These are phyloP conservation scores for Rhizophora apiculata DNA, from an alignment of 345 rosid genomes.

Conservation along the genomic window DNA sequence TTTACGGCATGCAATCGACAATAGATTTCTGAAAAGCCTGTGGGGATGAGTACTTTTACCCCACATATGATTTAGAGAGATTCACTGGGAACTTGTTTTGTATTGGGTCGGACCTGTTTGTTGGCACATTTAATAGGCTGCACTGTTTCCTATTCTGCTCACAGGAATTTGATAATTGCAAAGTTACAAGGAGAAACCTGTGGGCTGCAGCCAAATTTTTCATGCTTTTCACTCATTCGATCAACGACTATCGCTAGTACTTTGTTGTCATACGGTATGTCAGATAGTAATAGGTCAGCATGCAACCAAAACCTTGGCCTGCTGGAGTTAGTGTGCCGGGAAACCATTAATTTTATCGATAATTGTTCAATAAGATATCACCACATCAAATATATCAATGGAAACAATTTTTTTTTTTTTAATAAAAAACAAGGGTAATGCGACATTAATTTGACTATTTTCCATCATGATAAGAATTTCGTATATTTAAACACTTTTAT, in stretches of 20 bases:
- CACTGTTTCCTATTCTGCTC: constrained; percentile 24
- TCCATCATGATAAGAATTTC: no score
- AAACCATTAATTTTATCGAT: no score
- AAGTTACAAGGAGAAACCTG: constrained; percentile 36
- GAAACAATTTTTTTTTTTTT: no score
- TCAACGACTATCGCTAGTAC: constrained; percentile 43
- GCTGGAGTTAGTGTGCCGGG: background rate
- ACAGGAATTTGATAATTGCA: constrained; percentile 36
- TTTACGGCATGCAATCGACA: constrained; percentile 23
- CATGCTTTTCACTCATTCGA: constrained; percentile 41
- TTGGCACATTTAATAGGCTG: constrained; percentile 18
- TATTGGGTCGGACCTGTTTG: constrained; percentile 30
- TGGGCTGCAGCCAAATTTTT: constrained; percentile 17
- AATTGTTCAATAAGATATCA: no score
- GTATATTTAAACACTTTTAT: no score
- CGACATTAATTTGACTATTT: no score
- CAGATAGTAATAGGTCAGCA: constrained; percentile 25
- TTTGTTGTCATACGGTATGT: constrained; percentile 28
- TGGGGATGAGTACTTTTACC: background rate
- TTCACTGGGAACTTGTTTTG: constrained; percentile 19
- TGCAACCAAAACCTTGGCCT: background rate
- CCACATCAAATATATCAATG: no score
- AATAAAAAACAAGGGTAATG: no score
- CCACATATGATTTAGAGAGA: constrained; percentile 9
- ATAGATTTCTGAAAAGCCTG: constrained; percentile 17